Evolutionary conservation across 2,329 filamentous ascomycete genomes (phyloP).

Genomic region (Periconia sp.): DNA sequence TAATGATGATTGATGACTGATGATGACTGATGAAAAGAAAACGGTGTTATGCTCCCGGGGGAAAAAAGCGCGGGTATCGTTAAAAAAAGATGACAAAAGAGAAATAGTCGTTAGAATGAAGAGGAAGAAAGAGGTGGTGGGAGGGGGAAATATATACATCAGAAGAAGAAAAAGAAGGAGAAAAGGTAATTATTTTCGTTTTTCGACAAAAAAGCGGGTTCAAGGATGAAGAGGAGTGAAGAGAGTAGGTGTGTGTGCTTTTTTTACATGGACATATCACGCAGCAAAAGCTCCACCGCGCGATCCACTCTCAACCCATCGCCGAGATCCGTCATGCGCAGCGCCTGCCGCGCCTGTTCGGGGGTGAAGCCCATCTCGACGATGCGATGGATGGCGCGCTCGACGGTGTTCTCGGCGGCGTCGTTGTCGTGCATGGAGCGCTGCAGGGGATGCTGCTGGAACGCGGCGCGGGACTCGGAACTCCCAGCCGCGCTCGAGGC

Average conservation of each 20-base stretch:
- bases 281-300: conserved; percentile 58
- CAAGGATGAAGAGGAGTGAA: neutral
- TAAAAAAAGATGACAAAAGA: no score
- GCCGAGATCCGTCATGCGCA: conserved; percentile 61
- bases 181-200: no score
- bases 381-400: conserved; percentile 58
- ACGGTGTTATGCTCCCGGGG: no score
- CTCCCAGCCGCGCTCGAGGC: conserved; percentile 5
- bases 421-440: conserved; percentile 30
- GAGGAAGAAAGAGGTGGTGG: no score
- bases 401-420: conserved; percentile 55
- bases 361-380: conserved; percentile 63
- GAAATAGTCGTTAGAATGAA: no score
- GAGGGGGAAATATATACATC: no score
- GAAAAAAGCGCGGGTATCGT: no score
- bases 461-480: conserved; percentile 13
- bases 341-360: conserved; percentile 58
- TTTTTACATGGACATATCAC: conserved; percentile 12
- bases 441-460: conserved; percentile 37
- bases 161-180: no score
- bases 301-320: conserved; percentile 60
- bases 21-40: no score
- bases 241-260: neutral
- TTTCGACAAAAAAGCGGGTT: neutral
- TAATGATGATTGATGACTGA: no score